Conservation (phyloP, 495 filamentous ascomycete species). For the Elasticomyces elasticus region DNA sequence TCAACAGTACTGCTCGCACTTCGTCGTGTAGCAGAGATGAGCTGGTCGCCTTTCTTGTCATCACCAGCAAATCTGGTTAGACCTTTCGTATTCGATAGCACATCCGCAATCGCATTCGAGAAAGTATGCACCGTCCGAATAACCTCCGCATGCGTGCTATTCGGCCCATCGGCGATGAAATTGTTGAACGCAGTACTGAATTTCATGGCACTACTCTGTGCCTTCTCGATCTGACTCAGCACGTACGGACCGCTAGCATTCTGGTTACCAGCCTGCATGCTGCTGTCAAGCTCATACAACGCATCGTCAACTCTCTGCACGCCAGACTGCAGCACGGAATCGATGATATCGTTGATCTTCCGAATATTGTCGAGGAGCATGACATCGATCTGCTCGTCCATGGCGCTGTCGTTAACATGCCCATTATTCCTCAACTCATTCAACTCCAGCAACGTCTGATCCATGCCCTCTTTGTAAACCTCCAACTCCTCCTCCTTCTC, state of each 20-base stretch:
- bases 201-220: slow-evolving; percentile 84
- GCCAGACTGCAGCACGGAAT: slow-evolving; percentile 88
- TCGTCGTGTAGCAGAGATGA: slow-evolving; percentile 69
- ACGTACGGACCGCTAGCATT: slow-evolving; percentile 95
- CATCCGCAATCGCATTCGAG: slow-evolving; percentile 81
- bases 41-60: slow-evolving; percentile 80
- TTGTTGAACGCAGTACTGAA: slow-evolving; percentile 97
- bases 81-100: slow-evolving; percentile 92
- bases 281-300: slow-evolving; percentile 90
- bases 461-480: slow-evolving; percentile 93
- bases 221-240: slow-evolving; percentile 93
- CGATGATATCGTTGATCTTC: slow-evolving; percentile 96
- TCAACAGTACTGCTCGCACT: slow-evolving; percentile 82
- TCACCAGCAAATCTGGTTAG: slow-evolving; percentile 88
- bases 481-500: slow-evolving; percentile 97
- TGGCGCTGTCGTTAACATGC: slow-evolving; percentile 65
- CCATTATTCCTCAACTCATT: slow-evolving; percentile 62
- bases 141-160: slow-evolving; percentile 79
- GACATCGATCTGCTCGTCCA: slow-evolving; percentile 85
- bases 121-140: slow-evolving; percentile 90
- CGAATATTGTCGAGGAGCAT: slow-evolving; percentile 72
- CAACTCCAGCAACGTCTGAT: slow-evolving; percentile 81
- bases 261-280: slow-evolving; percentile 97
- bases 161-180: slow-evolving; percentile 93
- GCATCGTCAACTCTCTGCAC: slow-evolving; percentile 94